Conservation (phyloP, 768 basidiomycete genomes). For the Psilocybe cyanescens region DNA sequence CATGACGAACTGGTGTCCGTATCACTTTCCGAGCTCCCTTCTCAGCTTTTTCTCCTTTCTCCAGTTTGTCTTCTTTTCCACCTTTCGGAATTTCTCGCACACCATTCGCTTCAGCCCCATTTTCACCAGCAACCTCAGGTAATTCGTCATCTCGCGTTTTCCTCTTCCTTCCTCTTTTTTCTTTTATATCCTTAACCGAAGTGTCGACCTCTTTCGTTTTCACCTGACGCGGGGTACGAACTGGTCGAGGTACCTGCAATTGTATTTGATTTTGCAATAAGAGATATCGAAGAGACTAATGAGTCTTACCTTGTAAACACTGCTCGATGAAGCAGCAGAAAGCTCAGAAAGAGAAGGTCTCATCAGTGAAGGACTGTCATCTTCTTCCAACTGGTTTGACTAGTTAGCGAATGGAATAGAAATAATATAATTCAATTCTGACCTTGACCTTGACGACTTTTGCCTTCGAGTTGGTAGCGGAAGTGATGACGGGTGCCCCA, state of each 20-base stretch:
- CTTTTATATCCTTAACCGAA: slow-evolving; percentile 31
- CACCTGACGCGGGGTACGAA: slow-evolving; percentile 30
- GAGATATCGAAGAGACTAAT: not conserved
- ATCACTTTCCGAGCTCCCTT: slow-evolving; percentile 30
- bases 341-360: slow-evolving; percentile 18
- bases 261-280: not conserved
- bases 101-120: slow-evolving; percentile 17
- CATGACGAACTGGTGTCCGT: slow-evolving; percentile 34
- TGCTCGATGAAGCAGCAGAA: slow-evolving; percentile 22
- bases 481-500: slow-evolving; percentile 15
- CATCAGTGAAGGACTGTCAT: slow-evolving; percentile 26
- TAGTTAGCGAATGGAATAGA: not conserved
- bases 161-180: slow-evolving; percentile 44
- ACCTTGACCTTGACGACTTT: slow-evolving; percentile 41
- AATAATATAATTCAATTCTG: not conserved
- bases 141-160: slow-evolving; percentile 48
- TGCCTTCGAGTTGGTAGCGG: slow-evolving; percentile 18
- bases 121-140: slow-evolving; percentile 23
- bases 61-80: slow-evolving; percentile 18
- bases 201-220: slow-evolving; percentile 31
- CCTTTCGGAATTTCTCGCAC: not conserved
- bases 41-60: slow-evolving; percentile 27
- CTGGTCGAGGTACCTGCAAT: slow-evolving; percentile 24
- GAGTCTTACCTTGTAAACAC: slow-evolving; percentile 24
- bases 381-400: slow-evolving; percentile 38